Evolutionary conservation across 2,329 filamentous ascomycete species (phyloP), one percentile per base, ranked within the genome.

Genomic region (Beauveria sp.): DNA sequence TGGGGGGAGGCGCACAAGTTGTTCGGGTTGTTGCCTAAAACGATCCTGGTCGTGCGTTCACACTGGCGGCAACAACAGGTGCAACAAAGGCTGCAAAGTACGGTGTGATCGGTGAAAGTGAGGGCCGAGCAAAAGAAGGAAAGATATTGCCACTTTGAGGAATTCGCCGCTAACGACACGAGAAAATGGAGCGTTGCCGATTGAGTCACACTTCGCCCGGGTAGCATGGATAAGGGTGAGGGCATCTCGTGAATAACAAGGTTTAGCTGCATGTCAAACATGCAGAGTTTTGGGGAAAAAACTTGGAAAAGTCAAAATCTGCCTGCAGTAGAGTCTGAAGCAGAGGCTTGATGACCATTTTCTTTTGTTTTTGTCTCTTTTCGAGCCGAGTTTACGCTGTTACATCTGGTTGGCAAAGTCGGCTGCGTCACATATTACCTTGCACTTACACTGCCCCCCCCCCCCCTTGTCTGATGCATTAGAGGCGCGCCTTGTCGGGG

Each of bases 11-110:
- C 2, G 53, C 31, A 26, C 24, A 55, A 45, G 10, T 1, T 42
- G 31, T 53, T 40, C 22, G 52, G 31, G n/a, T 22, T 46, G 53
- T 55, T 56, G 53, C 53, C 53, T 56, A 56, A 55, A 54, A 56
- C 16, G 6, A 26, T 22, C 52, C 38, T 26, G 16, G 38, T 43
- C 52, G 38, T 43, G 43, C 18, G 18, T 38, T 38, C 34, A 38
- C 5, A 38, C 12, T 38, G 34, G 12, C 34, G 34, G 34, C 34
- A 12, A 10, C 12, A 14, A 38, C 34, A 16, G 16, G 34, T 38
- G 34, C 34, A 38, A 14, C 34, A 16, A 38, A 38, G 34, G 34
- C 34, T 14, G 34, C 34, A 38, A 38, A 38, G 34, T 38, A 38
- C 34, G 34, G 34, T 38, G 34, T 38, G 10, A 38, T 38, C 1